phyloP scores from a whole-genome alignment of 805 yeast species.

The Saccharomycopsis schoenii region DNA sequence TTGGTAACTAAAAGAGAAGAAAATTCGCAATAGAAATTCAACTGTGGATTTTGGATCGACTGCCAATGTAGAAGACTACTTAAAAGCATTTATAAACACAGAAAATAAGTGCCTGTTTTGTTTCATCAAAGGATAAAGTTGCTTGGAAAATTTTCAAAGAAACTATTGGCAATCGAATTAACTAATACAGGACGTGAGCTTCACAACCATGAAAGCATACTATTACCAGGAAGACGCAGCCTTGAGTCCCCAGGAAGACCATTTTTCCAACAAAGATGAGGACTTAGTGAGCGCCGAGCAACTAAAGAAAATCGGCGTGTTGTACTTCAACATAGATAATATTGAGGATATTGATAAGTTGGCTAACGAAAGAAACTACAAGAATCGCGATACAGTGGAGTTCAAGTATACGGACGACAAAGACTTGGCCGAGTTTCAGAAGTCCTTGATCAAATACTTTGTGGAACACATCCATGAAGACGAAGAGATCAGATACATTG shows the following conservation, averaged over 20 bases:
- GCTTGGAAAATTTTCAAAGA: too few species aligned
- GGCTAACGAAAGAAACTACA: conserved; percentile 64
- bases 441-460: conserved; percentile 61
- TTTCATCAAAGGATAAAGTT: too few species aligned
- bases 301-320: conserved; percentile 55
- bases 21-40: neutral
- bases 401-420: neutral
- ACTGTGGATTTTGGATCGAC: too few species aligned
- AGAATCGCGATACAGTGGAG: conserved; percentile 69
- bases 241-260: conserved; percentile 56
- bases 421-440: conserved; percentile 36
- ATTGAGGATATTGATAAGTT: conserved; percentile 48
- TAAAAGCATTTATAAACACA: too few species aligned
- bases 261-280: conserved; percentile 49
- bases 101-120: too few species aligned
- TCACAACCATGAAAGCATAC: conserved; percentile 36
- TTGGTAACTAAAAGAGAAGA: neutral
- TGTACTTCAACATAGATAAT: conserved; percentile 43
- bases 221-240: conserved; percentile 54
- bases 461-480: conserved; percentile 91
- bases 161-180: too few species aligned
- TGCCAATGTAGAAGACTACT: too few species aligned
- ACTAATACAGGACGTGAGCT: too few species aligned
- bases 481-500: conserved; percentile 86
- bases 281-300: conserved; percentile 36